phyloP scores from a whole-genome alignment of 2,329 filamentous ascomycete species.

The Coniella lustricola region DNA sequence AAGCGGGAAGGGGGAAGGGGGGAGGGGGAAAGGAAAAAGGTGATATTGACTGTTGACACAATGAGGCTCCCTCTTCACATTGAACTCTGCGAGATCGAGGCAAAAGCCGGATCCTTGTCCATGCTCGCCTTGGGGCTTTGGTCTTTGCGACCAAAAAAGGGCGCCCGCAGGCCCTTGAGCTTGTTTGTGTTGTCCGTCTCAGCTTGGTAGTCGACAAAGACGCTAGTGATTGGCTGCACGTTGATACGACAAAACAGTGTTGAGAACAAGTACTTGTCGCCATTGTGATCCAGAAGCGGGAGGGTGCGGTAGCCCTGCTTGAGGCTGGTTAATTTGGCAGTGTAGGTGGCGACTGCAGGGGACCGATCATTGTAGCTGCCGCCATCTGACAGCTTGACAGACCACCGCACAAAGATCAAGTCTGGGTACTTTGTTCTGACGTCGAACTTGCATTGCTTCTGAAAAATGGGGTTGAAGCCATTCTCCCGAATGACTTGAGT shows the following conservation, averaged over 20 bases:
- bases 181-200: constrained; percentile 41
- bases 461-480: constrained; percentile 87
- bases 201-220: constrained; percentile 45
- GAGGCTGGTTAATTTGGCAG: constrained; percentile 81
- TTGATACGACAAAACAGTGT: constrained; percentile 87
- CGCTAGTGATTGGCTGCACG: constrained; percentile 50
- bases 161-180: constrained; percentile 49
- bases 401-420: constrained; percentile 88
- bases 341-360: constrained; percentile 76
- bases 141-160: constrained; percentile 48
- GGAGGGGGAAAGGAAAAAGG: not conserved
- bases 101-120: constrained; percentile 24
- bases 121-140: constrained; percentile 45
- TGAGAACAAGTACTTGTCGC: constrained; percentile 90
- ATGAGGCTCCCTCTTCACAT: not conserved
- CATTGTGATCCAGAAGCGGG: constrained; percentile 79
- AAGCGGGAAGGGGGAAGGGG: not conserved
- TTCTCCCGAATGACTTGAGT: constrained; percentile 80
- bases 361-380: constrained; percentile 59
- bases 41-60: not conserved
- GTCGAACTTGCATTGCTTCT: constrained; percentile 70
- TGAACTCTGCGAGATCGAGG: constrained; percentile 1
- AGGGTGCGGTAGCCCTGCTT: constrained; percentile 90
- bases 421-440: constrained; percentile 92
- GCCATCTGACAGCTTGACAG: constrained; percentile 78